Percentiles rank a stretch among this genome's conserved stretches.
These are phyloP conservation scores for Fraxinus quadrangulata DNA, from an alignment of 257 asterid genomes.

Conservation along the genomic window DNA sequence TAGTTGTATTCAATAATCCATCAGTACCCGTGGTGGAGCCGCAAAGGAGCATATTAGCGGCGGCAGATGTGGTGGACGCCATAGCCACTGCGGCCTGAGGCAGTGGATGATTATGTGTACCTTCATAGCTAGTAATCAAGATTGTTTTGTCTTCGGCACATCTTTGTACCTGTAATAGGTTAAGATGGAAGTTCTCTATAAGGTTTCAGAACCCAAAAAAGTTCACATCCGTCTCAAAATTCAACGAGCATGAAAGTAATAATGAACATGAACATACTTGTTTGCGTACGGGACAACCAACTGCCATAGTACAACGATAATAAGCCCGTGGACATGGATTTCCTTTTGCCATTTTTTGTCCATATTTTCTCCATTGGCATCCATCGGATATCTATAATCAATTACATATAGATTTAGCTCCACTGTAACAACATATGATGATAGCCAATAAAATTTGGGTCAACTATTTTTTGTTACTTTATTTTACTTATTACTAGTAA, in stretches of 20 bases:
- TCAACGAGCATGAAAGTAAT: neutral
- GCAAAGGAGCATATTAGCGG: conserved; percentile 85
- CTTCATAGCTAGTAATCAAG: conserved; percentile 86
- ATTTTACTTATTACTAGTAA: too few species aligned
- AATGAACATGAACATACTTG: conserved; percentile 44
- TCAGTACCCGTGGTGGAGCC: conserved; percentile 91
- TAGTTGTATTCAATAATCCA: conserved; percentile 71
- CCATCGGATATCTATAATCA: conserved; percentile 73
- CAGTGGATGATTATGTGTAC: conserved; percentile 85
- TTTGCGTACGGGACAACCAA: conserved; percentile 93
- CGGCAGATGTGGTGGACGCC: conserved; percentile 95
- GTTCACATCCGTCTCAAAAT: neutral
- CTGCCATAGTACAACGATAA: conserved; percentile 90
- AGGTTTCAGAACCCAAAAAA: neutral
- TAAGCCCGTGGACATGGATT: conserved; percentile 96
- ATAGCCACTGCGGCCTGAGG: conserved; percentile 98
- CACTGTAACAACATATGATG: neutral
- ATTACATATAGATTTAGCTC: neutral
- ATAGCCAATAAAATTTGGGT: neutral
- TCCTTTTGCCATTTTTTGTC: conserved; percentile 96
- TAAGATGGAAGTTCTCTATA: neutral
- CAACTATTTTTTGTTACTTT: too few species aligned
- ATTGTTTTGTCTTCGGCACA: conserved; percentile 78
- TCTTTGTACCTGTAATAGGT: conserved; percentile 72
- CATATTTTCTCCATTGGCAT: conserved; percentile 97